phyloP scores from a whole-genome alignment of 1,284 basidiomycete genomes.

The Calocybe gambosa region DNA sequence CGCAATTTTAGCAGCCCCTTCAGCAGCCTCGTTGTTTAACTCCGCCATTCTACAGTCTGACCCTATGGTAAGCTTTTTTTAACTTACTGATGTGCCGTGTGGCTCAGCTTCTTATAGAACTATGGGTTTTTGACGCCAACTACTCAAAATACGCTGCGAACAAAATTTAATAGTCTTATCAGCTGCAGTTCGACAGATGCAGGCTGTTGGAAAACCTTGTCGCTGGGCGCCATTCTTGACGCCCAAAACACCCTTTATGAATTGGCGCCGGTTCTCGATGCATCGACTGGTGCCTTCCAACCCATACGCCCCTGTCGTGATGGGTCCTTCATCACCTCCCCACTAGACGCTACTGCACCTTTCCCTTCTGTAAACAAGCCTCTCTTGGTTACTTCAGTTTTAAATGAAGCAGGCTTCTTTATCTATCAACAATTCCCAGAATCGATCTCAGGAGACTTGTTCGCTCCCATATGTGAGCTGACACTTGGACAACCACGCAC shows the following conservation, averaged over 20 bases:
- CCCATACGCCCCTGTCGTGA: slow-evolving; percentile 62
- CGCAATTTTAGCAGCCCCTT: slow-evolving; percentile 62
- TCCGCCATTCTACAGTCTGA: slow-evolving; percentile 81
- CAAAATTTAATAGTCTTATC: slow-evolving; percentile 44
- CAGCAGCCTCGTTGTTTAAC: slow-evolving; percentile 60
- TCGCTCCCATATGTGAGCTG: slow-evolving; percentile 33
- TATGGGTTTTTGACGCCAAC: slow-evolving; percentile 60
- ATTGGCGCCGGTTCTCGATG: slow-evolving; percentile 37
- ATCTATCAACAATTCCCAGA: slow-evolving; percentile 43
- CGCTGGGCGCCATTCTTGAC: slow-evolving; percentile 45
- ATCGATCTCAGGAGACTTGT: slow-evolving; percentile 35
- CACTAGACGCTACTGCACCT: slow-evolving; percentile 49
- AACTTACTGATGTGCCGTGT: too few relatives aligned
- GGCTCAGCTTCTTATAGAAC: slow-evolving; percentile 36
- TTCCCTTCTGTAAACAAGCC: slow-evolving; percentile 57
- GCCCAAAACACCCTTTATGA: slow-evolving; percentile 38
- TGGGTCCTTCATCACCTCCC: slow-evolving; percentile 49
- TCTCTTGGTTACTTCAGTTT: slow-evolving; percentile 64
- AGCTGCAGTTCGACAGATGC: slow-evolving; percentile 41
- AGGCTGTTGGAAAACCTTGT: slow-evolving; percentile 46
- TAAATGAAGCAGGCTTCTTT: slow-evolving; percentile 59
- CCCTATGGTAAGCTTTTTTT: slow-evolving; percentile 57
- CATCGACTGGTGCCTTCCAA: slow-evolving; percentile 46
- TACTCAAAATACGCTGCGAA: slow-evolving; percentile 51
- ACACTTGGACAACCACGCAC: slow-evolving; percentile 49